A percentile compares a stretch with the other conserved stretches of the same genome.
These are phyloP conservation scores for Linderniella brevidens DNA, from an alignment of 257 asterid genomes.

Conservation along the genomic window DNA sequence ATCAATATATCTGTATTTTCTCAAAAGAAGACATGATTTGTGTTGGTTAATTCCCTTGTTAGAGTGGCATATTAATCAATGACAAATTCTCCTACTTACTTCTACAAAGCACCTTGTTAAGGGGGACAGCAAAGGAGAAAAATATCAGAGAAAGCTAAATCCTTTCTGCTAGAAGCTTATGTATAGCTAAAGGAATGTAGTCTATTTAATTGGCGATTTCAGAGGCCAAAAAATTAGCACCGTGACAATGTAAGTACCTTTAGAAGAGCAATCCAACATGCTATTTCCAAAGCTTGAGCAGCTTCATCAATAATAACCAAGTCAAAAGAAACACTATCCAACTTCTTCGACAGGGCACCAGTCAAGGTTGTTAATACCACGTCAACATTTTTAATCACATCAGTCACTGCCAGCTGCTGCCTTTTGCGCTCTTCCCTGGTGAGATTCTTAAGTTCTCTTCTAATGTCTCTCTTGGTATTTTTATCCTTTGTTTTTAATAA, in stretches of 20 bases:
- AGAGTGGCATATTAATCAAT: no score
- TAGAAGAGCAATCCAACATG: conserved; percentile 94
- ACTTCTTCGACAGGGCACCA: conserved; percentile 62
- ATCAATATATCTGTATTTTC: no score
- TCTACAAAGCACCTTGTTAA: no score
- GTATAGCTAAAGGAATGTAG: no score
- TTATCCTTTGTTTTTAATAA: conserved; percentile 82
- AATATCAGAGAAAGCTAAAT: no score
- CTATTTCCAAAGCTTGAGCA: conserved; percentile 97
- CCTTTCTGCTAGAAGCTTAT: no score
- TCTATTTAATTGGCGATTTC: no score
- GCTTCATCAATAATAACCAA: conserved; percentile 93
- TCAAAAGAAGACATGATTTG: no score
- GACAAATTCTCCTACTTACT: no score
- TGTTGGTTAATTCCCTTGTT: no score
- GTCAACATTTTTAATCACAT: conserved; percentile 73
- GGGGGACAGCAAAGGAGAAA: no score
- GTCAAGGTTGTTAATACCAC: conserved; percentile 87
- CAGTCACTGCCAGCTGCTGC: conserved; percentile 95
- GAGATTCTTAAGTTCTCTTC: conserved; percentile 72
- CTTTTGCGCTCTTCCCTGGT: conserved; percentile 90
- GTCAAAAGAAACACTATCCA: conserved; percentile 66
- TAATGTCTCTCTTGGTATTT: conserved; percentile 70
- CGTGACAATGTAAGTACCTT: conserved; percentile 38
- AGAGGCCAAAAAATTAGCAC: conserved; percentile 3